These are phyloP conservation scores for Clarireedia sp. DNA, from an alignment of 2,329 filamentous ascomycete species.

Conservation along the genomic window DNA sequence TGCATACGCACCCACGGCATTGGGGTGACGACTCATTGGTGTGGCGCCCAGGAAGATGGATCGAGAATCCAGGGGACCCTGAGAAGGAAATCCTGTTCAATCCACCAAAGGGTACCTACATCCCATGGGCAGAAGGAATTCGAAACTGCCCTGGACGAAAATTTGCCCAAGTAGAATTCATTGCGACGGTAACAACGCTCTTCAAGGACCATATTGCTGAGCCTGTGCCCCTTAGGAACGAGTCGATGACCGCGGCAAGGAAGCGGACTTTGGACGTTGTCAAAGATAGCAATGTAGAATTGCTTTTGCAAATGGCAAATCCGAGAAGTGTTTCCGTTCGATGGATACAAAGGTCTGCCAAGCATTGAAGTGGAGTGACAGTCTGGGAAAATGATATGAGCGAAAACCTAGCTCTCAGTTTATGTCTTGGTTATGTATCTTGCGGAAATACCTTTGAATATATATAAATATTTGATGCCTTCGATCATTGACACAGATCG, in stretches of 20 bases:
- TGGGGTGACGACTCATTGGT: conserved; percentile 15
- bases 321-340: neutral
- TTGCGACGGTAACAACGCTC: conserved; percentile 8
- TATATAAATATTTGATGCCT: too few species aligned
- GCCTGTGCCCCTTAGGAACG: neutral
- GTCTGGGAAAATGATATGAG: too few species aligned
- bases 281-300: conserved; percentile 4
- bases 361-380: neutral
- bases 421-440: too few species aligned
- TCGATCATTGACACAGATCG: too few species aligned
- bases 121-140: conserved; percentile 14
- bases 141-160: conserved; percentile 15
- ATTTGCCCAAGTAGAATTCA: conserved; percentile 15
- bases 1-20: conserved; percentile 11
- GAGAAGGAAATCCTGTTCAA: neutral
- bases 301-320: neutral
- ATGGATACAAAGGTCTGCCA: neutral
- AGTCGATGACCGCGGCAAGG: conserved; percentile 3
- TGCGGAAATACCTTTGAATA: too few species aligned
- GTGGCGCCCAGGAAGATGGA: conserved; percentile 16
- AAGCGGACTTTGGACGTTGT: conserved; percentile 1
- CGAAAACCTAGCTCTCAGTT: too few species aligned
- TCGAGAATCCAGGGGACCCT: conserved; percentile 1
- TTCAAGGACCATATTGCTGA: neutral
- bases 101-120: conserved; percentile 7